These are phyloP conservation scores for Mercurialis annua DNA, from an alignment of 345 rosid species.

Conservation along the genomic window DNA sequence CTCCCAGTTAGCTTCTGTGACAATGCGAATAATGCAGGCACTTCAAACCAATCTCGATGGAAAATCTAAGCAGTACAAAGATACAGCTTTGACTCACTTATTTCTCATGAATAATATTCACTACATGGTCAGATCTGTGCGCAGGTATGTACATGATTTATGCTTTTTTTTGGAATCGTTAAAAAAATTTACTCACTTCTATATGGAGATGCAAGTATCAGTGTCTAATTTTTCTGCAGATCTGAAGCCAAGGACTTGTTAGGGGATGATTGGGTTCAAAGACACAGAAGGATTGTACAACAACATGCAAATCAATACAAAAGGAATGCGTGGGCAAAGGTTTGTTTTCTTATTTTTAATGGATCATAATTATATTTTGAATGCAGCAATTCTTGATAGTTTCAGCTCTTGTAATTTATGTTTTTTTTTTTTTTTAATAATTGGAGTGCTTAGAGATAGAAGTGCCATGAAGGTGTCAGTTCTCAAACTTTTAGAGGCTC, in stretches of 20 bases:
- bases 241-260: slow-evolving; percentile 98
- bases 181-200: not conserved
- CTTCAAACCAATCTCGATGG: slow-evolving; percentile 96
- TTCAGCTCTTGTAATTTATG: not conserved
- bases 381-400: not conserved
- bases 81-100: slow-evolving; percentile 82
- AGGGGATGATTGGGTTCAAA: slow-evolving; percentile 99
- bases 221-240: slow-evolving; percentile 34
- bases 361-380: not conserved
- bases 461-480: not conserved
- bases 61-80: slow-evolving; percentile 92
- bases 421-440: not conserved
- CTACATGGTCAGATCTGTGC: slow-evolving; percentile 98
- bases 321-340: slow-evolving; percentile 95
- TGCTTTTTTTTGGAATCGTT: slow-evolving; percentile 1
- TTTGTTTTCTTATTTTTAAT: slow-evolving; percentile 16
- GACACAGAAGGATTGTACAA: slow-evolving; percentile 93
- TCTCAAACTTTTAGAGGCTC: not conserved
- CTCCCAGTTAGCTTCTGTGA: slow-evolving; percentile 81
- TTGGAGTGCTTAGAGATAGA: not conserved
- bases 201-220: not conserved
- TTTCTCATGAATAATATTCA: slow-evolving; percentile 98
- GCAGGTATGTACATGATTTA: slow-evolving; percentile 64
- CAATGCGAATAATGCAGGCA: slow-evolving; percentile 98
- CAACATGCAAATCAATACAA: slow-evolving; percentile 98